Percentiles rank a stretch among this genome's conserved stretches.
These are phyloP conservation scores for Xylaria sp. DNA, from an alignment of 2,329 filamentous ascomycete genomes.

Conservation along the genomic window DNA sequence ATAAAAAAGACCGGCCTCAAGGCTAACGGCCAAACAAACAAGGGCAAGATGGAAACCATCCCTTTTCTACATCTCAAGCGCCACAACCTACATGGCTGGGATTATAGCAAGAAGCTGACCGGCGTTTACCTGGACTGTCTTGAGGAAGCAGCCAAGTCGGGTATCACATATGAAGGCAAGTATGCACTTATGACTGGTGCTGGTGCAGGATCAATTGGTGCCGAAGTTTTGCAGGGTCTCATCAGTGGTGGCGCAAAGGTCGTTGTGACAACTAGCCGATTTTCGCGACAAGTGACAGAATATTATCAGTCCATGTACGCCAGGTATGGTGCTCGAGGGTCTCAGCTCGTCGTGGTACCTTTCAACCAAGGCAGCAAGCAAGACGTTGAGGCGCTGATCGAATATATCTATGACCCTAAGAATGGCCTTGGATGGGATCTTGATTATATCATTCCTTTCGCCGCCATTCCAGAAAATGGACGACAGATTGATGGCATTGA, in stretches of 20 bases:
- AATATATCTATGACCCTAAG: constrained; percentile 98
- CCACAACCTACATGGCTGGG: constrained; percentile 93
- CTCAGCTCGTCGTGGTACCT: constrained; percentile 95
- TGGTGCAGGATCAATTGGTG: constrained; percentile 96
- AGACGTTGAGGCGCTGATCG: constrained; percentile 90
- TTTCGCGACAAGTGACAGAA: constrained; percentile 96
- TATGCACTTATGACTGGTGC: constrained; percentile 98
- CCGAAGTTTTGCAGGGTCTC: constrained; percentile 93
- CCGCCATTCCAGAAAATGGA: constrained; percentile 96
- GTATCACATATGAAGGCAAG: constrained; percentile 93
- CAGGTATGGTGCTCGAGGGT: constrained; percentile 90
- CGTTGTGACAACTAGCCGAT: constrained; percentile 94
- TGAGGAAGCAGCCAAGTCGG: constrained; percentile 85
- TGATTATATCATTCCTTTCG: constrained; percentile 95
- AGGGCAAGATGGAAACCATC: constrained; percentile 96
- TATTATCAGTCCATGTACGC: constrained; percentile 99
- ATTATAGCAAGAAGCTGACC: constrained; percentile 99
- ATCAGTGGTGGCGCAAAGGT: constrained; percentile 98
- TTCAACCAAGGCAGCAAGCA: constrained; percentile 99
- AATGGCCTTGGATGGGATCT: constrained; percentile 98
- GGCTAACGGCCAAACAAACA: constrained; percentile 67
- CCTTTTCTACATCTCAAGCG: constrained; percentile 97
- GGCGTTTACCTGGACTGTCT: constrained; percentile 91
- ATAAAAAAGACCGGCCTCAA: constrained; percentile 64
- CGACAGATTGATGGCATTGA: constrained; percentile 97